Base-by-base conservation (phyloP, 208 protist species). In the Balamuthia mandrillaris region DNA sequence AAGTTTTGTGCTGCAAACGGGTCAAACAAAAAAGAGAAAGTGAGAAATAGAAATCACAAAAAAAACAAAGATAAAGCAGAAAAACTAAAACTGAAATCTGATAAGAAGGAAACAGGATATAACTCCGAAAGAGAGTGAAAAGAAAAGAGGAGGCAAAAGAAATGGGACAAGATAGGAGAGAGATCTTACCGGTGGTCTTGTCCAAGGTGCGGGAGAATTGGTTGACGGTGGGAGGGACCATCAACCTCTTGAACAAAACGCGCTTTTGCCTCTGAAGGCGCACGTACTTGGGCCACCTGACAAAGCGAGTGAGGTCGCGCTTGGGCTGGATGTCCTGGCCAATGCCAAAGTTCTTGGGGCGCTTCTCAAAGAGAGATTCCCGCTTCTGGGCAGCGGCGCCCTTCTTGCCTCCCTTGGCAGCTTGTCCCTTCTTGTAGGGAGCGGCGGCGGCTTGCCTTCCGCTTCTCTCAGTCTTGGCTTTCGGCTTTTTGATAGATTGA, bases 201-300 rank as follows among this genome's bases (percentile, higher is more conserved):
- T 96, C 94, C 5, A 96, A 70, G 35, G 91, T 91, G 49, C 91
- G 81, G 87, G 77, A 92, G 94, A 98, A 98, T 89, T 98, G 95
- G 89, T 97, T 96, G 81, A 98, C 85, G 35, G 93, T 72, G 24
- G 96, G 94, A 42, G 97, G 97, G 41, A 99, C 95, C 95, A 99
- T 99, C 39, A 99, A 93, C 88, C 98, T 95, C 89, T 98, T 91
- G 88, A 98, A 90, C 41, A 99, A 95, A 85, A 99, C 94, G 58
- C 94, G 89, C 88, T 97, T 95, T 94, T 99, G 97, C 78, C 98
- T 94, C 95, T 99, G 98, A 86, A 99, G 92, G 72, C 96, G 96
- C 86, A 99, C 94, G 88, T 99, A 99, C 88, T 95, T 96, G 86
- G 98, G 98, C 96, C 96, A 99, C 87, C 96, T 97, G 85, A 99